Percentiles rank a stretch among this genome's conserved stretches.
Conservation (phyloP, 176 grass and related monocot genomes). For the Zoysia japonica region DNA sequence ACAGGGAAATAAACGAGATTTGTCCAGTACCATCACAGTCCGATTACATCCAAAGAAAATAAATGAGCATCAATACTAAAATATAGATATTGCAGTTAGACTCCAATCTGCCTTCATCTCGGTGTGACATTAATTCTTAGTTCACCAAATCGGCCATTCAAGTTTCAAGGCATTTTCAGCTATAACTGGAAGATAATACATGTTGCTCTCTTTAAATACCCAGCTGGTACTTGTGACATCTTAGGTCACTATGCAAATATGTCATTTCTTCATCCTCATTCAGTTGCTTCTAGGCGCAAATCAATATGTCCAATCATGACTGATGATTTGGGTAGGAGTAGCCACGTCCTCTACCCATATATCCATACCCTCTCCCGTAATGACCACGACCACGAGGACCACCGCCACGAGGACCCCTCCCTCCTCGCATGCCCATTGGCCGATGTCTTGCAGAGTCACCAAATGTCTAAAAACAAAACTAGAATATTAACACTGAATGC, state of each 20-base stretch:
- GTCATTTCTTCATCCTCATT: slow-evolving; percentile 6
- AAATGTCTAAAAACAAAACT: slow-evolving; percentile 63
- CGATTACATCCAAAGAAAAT: background rate
- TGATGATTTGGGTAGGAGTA: slow-evolving; percentile 45
- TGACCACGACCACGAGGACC: slow-evolving; percentile 49
- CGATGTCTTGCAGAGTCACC: slow-evolving; percentile 79
- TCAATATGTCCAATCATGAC: background rate
- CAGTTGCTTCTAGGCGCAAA: background rate
- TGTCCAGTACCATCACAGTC: background rate
- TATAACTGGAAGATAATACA: background rate
- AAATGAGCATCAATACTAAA: slow-evolving; percentile 23
- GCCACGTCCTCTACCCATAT: slow-evolving; percentile 50
- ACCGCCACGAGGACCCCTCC: slow-evolving; percentile 62
- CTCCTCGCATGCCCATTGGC: slow-evolving; percentile 55
- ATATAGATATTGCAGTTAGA: background rate
- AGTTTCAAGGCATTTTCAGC: slow-evolving; percentile 3
- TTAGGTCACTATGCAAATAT: background rate
- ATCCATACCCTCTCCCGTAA: slow-evolving; percentile 66
- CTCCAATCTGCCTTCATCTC: background rate
- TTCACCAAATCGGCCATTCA: slow-evolving; percentile 3
- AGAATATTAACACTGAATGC: slow-evolving; percentile 7
- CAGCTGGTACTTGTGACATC: background rate
- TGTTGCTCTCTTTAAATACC: slow-evolving; percentile 18
- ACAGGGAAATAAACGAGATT: background rate
- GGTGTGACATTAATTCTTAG: background rate